Evolutionary conservation across 2,329 filamentous ascomycete species (phyloP), one percentile per base, ranked within the genome.

Genomic region (Plectosphaerella plurivora): DNA sequence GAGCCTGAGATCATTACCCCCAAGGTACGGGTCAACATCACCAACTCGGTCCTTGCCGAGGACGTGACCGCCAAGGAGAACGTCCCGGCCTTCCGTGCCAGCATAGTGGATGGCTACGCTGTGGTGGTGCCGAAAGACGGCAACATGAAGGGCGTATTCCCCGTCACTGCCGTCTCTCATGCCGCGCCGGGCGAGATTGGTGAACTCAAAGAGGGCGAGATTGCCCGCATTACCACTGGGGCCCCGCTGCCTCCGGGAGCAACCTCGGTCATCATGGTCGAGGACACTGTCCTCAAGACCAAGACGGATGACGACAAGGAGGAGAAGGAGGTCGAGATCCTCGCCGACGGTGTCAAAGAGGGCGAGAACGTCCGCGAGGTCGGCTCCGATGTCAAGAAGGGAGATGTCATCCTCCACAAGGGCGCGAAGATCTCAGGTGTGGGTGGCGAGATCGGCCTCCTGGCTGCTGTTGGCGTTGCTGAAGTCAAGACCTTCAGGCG

Each of bases 31-130:
- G 76, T 79, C 35, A 70, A 72, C 2, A 73, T 97, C 1, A 81
- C 93, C 1, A 91, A 91, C 8, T 83, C 81, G 9, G 86, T 97
- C 1, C 74, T 99, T 2, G 91, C 93, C 0, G 84, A 91, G 64
- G 88, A 96, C 59, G 86, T 99, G 22, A 81, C 76, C 39, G 91
- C 94, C 0, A 72, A 73, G 4, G 93, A 97, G 65, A 83, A 87
- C 8, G 94, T 99, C 0, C 94, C 94, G 1, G 94, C 93, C 0
- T 99, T 96, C 71, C 79, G 91, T 53, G 94, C 94, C 16, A 97
- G 93, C 65, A 97, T 97, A 41, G 94, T 99, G 1, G 94, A 99
- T 67, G 94, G 94, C 1, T 99, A 99, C 64, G 94, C 94, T 3
- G 82, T 96, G 1, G 84, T 92, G 37, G 86, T 83, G 6, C 78